Conservation (phyloP, 495 filamentous ascomycete species). For the Evernia prunastri region DNA sequence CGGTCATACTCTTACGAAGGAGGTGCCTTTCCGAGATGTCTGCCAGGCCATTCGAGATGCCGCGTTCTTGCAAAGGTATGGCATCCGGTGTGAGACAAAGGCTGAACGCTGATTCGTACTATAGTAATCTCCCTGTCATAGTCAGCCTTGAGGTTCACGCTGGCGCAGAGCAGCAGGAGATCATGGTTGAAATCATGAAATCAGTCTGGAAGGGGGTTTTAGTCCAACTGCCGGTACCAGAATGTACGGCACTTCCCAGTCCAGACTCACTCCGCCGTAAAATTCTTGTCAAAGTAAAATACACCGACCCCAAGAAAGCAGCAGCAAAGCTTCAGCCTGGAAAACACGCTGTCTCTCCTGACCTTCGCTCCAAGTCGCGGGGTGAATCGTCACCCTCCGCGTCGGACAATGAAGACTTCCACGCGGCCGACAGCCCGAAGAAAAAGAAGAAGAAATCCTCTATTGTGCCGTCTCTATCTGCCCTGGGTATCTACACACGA, state of each 20-base stretch:
- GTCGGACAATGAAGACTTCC: constrained; percentile 23
- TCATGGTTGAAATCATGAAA: constrained; percentile 84
- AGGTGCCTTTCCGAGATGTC: constrained; percentile 75
- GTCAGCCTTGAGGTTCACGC: constrained; percentile 89
- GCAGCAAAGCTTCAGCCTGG: constrained; percentile 23
- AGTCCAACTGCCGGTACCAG: constrained; percentile 50
- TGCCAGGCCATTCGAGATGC: constrained; percentile 71
- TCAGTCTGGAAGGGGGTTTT: constrained; percentile 67
- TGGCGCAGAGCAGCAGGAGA: constrained; percentile 66
- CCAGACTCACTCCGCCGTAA: constrained; percentile 61
- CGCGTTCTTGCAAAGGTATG: constrained; percentile 57
- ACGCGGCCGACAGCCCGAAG: constrained; percentile 2
- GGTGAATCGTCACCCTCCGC: constrained; percentile 16
- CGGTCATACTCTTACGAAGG: constrained; percentile 85
- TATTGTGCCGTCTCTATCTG: constrained; percentile 65
- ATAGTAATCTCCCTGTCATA: constrained; percentile 70
- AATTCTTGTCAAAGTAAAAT: constrained; percentile 90
- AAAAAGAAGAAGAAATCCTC: constrained; percentile 49
- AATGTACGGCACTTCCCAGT: constrained; percentile 50
- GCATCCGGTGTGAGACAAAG: background rate
- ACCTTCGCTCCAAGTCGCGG: constrained; percentile 2
- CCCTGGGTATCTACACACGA: constrained; percentile 74
- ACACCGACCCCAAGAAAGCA: constrained; percentile 43
- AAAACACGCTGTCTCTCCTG: background rate
- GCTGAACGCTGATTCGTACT: constrained; percentile 19